These are phyloP conservation scores for Amaranthus cruentus DNA, from an alignment of 148 eudicot species.

Conservation along the genomic window DNA sequence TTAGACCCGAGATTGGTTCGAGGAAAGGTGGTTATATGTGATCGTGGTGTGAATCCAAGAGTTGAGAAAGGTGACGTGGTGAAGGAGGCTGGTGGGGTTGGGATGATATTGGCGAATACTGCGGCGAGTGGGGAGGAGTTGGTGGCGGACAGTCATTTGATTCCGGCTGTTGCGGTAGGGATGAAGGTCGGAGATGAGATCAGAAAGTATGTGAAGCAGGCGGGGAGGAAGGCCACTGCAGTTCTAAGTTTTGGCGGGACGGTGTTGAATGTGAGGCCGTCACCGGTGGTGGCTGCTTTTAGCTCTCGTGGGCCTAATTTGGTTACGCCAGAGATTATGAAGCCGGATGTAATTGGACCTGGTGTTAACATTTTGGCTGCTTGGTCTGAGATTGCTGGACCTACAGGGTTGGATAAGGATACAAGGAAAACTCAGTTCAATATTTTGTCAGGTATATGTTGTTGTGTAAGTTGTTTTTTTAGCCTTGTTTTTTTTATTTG, in stretches of 20 bases:
- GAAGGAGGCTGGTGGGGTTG: slow-evolving; percentile 68
- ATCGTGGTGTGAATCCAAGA: slow-evolving; percentile 65
- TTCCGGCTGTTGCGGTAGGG: slow-evolving; percentile 86
- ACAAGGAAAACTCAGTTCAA: slow-evolving; percentile 65
- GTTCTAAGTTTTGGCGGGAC: slow-evolving; percentile 69
- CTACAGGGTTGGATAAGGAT: slow-evolving; percentile 68
- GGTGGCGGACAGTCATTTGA: slow-evolving; percentile 77
- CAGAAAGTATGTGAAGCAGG: slow-evolving; percentile 40
- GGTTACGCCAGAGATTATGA: slow-evolving; percentile 80
- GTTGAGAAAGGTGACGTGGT: slow-evolving; percentile 84
- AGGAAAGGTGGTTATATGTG: slow-evolving; percentile 82
- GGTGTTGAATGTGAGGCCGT: slow-evolving; percentile 69
- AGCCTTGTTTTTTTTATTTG: not conserved
- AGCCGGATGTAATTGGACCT: slow-evolving; percentile 90
- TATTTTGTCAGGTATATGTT: slow-evolving; percentile 75
- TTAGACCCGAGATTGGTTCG: slow-evolving; percentile 42
- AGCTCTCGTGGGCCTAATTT: slow-evolving; percentile 82
- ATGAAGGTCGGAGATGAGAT: slow-evolving; percentile 52
- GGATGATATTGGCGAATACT: slow-evolving; percentile 86
- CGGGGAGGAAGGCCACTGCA: slow-evolving; percentile 39
- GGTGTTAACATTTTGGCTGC: slow-evolving; percentile 89
- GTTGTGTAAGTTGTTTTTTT: not conserved
- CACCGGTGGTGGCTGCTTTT: slow-evolving; percentile 93
- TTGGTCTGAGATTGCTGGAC: slow-evolving; percentile 77
- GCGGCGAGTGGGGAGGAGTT: slow-evolving; percentile 82